Conservation (phyloP, 768 basidiomycete genomes). For the Exidia glandulosa region DNA sequence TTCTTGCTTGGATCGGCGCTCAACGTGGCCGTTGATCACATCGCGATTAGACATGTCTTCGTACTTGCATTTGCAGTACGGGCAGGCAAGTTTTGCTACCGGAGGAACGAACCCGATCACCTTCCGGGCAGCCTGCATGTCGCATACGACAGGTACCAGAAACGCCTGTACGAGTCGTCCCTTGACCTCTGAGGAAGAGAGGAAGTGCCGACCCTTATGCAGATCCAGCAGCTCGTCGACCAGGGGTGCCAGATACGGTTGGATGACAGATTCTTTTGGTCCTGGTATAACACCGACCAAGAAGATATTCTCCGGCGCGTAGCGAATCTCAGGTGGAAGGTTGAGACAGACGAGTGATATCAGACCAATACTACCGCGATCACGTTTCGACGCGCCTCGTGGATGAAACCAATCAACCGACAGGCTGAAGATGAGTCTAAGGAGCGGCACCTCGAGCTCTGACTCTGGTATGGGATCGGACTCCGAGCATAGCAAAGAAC, state of each 20-base stretch:
- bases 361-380: not conserved
- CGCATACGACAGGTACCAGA: constrained; percentile 21
- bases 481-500: not conserved
- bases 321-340: not conserved
- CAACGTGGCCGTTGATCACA: not conserved
- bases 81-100: constrained; percentile 6
- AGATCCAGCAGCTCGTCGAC: not conserved
- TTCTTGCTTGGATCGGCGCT: constrained; percentile 1
- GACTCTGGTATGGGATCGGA: too few relatives aligned
- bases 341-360: not conserved
- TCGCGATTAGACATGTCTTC: not conserved
- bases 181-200: constrained; percentile 6
- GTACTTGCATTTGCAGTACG: constrained; percentile 2
- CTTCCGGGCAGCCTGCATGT: constrained; percentile 21
- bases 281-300: not conserved
- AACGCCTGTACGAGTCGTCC: constrained; percentile 16
- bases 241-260: not conserved
- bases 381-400: not conserved
- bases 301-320: not conserved
- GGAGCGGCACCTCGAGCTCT: not conserved
- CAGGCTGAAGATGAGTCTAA: not conserved
- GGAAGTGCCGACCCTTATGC: constrained; percentile 15
- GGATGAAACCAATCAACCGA: not conserved
- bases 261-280: not conserved
- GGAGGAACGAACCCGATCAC: constrained; percentile 12